Evolutionary conservation across 1,284 basidiomycete genomes (phyloP), one percentile per base, ranked within the genome.

Genomic region (Coniophora puteana): DNA sequence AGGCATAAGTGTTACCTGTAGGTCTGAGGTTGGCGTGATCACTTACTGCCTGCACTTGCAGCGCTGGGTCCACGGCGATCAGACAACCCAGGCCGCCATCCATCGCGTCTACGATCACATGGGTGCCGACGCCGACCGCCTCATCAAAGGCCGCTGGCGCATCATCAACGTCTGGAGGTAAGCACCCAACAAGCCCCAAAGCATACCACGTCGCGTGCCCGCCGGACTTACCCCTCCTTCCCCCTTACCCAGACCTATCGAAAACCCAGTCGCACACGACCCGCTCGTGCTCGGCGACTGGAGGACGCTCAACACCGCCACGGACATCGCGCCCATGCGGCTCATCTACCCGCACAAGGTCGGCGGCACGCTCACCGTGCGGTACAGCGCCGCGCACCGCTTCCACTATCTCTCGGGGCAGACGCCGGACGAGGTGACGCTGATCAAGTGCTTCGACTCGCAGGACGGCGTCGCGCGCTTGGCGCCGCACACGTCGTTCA

Each of bases 101-200:
- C 48, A 47, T 1, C 63, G 68, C 16, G 67, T 71, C 8, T 53
- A 57, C 34, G 53, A 59, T n/a, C 68, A 70, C 41, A 54, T 62
- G 12, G 52, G 47, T 7, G 54, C 52, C 18, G 65, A 66, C 4
- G 64, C 62, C 1, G 60, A 63, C 3, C 53, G 58, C 13, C 53
- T 61, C 8, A 52, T 63, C 28, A 53, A 64, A 50, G 51, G 55
- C n/a, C 66, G 69, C 22, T 63, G 66, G 16, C 69, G 68, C 45
- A 63, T 73, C 45, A 67, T 74, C 64, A 74, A 73, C 54, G 62
- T 72, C 38, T 74, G 72, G 72, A n/a, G n/a, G n/a, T n/a, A n/a
- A n/a, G n/a, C n/a, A n/a, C n/a, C n/a, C n/a, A n/a, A n/a, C n/a
- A n/a, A n/a, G n/a, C n/a, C n/a, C n/a, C n/a, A n/a, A n/a, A n/a